Evolutionary conservation across 2,329 filamentous ascomycete genomes (phyloP).

Genomic region (Fusarium goolgardi): DNA sequence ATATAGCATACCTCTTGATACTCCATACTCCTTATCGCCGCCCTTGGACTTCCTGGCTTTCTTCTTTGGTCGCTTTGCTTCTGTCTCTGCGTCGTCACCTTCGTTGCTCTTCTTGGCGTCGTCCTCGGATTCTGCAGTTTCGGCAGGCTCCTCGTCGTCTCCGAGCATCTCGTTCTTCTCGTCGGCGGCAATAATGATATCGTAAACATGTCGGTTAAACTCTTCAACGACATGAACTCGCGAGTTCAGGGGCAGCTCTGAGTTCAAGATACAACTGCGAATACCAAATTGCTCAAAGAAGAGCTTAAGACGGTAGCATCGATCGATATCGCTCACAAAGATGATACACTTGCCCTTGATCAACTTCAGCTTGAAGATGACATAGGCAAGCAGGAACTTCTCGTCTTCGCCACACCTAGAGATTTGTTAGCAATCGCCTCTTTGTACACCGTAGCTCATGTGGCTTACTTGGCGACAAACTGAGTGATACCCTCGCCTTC

Average conservation of each 20-base stretch:
- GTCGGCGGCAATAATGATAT: conserved; percentile 97
- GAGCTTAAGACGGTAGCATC: conserved; percentile 90
- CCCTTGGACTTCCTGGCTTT: conserved; percentile 65
- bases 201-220: conserved; percentile 96
- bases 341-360: conserved; percentile 88
- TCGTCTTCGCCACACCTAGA: conserved; percentile 89
- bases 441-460: not conserved
- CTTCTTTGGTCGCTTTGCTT: conserved; percentile 49
- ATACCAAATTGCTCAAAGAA: conserved; percentile 98
- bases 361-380: conserved; percentile 94
- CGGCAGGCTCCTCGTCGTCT: conserved; percentile 63
- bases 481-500: conserved; percentile 83
- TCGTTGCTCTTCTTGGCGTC: conserved; percentile 31
- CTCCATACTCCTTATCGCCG: conserved; percentile 88
- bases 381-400: conserved; percentile 92
- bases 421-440: conserved; percentile 23
- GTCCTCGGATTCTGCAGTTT: conserved; percentile 52
- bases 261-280: conserved; percentile 92
- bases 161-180: conserved; percentile 89
- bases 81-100: conserved; percentile 48
- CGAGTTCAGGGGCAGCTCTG: conserved; percentile 92
- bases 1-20: conserved; percentile 77
- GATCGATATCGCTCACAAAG: conserved; percentile 84
- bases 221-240: conserved; percentile 95
- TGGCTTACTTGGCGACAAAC: conserved; percentile 79